These are phyloP conservation scores for Haplosporangium gracile DNA, from an alignment of 192 early-diverging fungal genomes.

Conservation along the genomic window DNA sequence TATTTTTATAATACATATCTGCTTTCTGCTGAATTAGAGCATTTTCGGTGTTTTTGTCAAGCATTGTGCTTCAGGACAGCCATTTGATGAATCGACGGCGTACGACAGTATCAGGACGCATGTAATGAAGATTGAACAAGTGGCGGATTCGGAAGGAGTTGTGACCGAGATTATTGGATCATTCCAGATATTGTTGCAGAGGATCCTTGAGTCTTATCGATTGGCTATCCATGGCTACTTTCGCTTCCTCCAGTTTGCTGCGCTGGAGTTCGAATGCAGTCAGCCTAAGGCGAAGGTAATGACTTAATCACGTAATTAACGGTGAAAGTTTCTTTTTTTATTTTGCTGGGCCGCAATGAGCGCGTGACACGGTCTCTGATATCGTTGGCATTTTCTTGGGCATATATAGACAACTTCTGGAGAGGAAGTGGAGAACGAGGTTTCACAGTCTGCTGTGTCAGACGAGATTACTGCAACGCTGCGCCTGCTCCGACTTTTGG, in stretches of 20 bases:
- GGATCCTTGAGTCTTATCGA: conserved; percentile 39
- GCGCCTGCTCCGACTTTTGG: conserved; percentile 72
- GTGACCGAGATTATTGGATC: conserved; percentile 25
- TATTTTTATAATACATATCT: not conserved
- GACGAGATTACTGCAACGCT: conserved; percentile 70
- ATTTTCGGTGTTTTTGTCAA: conserved; percentile 55
- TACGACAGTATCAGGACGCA: conserved; percentile 38
- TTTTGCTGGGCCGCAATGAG: not conserved
- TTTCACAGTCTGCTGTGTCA: conserved; percentile 50
- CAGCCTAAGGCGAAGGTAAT: conserved; percentile 39
- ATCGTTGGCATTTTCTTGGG: not conserved
- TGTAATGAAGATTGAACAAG: conserved; percentile 23
- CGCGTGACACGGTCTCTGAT: not conserved
- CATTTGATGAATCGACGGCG: conserved; percentile 36
- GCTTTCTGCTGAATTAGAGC: conserved; percentile 7
- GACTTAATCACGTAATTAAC: not conserved
- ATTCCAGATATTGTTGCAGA: conserved; percentile 27
- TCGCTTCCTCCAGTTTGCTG: conserved; percentile 45
- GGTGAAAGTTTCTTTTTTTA: not conserved
- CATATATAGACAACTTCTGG: conserved; percentile 29
- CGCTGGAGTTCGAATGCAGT: conserved; percentile 34
- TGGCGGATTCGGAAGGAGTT: conserved; percentile 6
- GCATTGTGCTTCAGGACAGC: conserved; percentile 52
- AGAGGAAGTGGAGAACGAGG: conserved; percentile 22
- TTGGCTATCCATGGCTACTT: conserved; percentile 49